phyloP scores from a whole-genome alignment of 345 rosid genomes.

The Eucalyptus marginata region DNA sequence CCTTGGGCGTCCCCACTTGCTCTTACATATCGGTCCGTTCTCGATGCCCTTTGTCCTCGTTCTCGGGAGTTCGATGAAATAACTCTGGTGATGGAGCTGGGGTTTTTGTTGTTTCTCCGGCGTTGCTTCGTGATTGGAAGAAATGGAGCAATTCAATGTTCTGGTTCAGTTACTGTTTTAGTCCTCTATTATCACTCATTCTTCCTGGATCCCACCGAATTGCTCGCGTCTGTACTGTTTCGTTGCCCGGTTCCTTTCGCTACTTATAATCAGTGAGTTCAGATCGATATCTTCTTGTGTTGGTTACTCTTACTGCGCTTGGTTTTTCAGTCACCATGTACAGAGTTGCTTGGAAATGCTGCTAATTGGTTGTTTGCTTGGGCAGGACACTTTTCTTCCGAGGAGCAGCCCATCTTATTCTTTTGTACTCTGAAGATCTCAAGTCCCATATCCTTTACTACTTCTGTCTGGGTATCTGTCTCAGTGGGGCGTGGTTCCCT shows the following conservation, averaged over 20 bases:
- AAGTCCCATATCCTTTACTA: too few species aligned
- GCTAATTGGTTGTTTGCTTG: neutral
- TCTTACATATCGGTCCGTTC: too few species aligned
- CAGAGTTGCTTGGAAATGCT: neutral
- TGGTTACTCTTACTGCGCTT: neutral
- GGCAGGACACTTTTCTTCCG: constrained; percentile 58
- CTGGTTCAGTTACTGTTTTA: neutral
- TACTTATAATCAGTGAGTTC: neutral
- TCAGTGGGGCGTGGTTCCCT: neutral
- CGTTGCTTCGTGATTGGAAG: neutral
- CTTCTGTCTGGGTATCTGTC: neutral
- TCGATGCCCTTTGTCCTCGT: too few species aligned
- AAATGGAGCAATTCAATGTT: neutral
- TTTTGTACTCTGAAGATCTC: too few species aligned
- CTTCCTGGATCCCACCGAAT: neutral
- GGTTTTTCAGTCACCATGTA: neutral
- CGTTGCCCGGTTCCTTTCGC: fast-evolving
- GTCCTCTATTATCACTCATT: neutral
- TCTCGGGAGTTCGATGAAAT: neutral
- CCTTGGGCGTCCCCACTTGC: too few species aligned
- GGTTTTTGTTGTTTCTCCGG: neutral
- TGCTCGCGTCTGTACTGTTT: fast-evolving
- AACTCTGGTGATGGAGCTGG: too few species aligned
- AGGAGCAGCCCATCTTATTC: constrained; percentile 20
- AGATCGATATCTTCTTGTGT: neutral